phyloP scores from a whole-genome alignment of 441 rosid species.

The Brassica hybrid region DNA sequence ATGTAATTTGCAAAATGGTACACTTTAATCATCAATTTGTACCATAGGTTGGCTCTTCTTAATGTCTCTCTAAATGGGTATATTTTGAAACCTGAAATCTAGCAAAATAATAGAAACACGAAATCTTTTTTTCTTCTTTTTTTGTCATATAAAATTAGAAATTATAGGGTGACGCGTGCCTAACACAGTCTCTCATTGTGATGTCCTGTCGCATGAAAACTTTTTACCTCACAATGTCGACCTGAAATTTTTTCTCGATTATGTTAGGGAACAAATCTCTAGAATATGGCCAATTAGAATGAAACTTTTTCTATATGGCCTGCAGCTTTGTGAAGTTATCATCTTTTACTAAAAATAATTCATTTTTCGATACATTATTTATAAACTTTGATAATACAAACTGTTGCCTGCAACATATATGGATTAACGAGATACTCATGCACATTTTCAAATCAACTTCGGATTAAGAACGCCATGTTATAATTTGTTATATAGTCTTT shows the following conservation, averaged over 20 bases:
- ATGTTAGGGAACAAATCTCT: conserved; percentile 24
- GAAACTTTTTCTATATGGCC: neutral
- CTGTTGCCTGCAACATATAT: neutral
- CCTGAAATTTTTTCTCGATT: neutral
- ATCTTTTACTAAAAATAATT: neutral
- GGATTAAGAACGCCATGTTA: neutral
- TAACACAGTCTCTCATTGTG: conserved; percentile 35
- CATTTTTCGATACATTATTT: neutral
- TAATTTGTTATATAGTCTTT: neutral
- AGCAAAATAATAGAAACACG: conserved; percentile 19
- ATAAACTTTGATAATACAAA: neutral
- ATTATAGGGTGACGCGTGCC: conserved; percentile 39
- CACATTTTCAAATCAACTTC: neutral
- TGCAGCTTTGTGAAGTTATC: neutral
- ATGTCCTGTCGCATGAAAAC: conserved; percentile 33
- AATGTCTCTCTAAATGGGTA: conserved; percentile 19
- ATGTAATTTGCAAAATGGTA: conserved; percentile 33
- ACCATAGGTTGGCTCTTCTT: conserved; percentile 29
- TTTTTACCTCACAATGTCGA: conserved; percentile 20
- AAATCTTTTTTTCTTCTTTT: neutral
- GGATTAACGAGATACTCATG: conserved; percentile 2
- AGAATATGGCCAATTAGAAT: conserved; percentile 6
- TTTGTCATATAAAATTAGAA: conserved; percentile 19
- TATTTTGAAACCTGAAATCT: conserved; percentile 29
- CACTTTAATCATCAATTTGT: conserved; percentile 33